These are phyloP conservation scores for Paraphaeosphaeria sporulosa DNA, from an alignment of 2,329 filamentous ascomycete genomes.

Conservation along the genomic window DNA sequence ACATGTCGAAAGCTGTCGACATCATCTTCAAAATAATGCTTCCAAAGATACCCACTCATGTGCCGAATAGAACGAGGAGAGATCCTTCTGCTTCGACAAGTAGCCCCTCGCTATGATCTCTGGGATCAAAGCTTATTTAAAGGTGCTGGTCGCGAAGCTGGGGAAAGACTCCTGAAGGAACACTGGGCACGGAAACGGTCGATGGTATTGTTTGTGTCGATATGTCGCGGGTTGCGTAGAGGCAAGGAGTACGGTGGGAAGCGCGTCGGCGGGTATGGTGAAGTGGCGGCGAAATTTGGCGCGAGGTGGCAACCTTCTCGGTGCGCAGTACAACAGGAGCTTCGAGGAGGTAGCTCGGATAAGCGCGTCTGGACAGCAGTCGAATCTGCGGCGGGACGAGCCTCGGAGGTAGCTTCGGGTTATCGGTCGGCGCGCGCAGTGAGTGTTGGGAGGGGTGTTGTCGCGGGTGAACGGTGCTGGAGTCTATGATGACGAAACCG, in stretches of 20 bases:
- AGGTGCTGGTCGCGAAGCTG: slow-evolving; percentile 66
- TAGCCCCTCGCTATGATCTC: slow-evolving; percentile 91
- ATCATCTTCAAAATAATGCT: slow-evolving; percentile 96
- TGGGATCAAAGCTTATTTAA: slow-evolving; percentile 91
- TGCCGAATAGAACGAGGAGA: slow-evolving; percentile 53
- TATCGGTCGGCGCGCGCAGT: neutral
- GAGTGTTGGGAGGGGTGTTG: slow-evolving; percentile 15
- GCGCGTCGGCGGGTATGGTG: slow-evolving; percentile 7
- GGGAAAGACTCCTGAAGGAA: slow-evolving; percentile 49
- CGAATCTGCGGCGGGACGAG: neutral
- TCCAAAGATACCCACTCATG: slow-evolving; percentile 98
- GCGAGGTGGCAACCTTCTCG: slow-evolving; percentile 19
- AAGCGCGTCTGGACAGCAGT: neutral
- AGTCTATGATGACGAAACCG: slow-evolving; percentile 43
- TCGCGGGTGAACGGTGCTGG: slow-evolving; percentile 27
- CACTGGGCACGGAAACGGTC: slow-evolving; percentile 32
- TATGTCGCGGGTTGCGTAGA: slow-evolving; percentile 8
- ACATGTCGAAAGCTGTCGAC: slow-evolving; percentile 92
- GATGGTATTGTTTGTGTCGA: slow-evolving; percentile 35
- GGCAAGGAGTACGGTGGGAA: neutral
- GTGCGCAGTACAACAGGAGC: slow-evolving; percentile 10
- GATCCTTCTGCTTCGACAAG: slow-evolving; percentile 62
- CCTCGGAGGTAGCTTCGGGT: neutral
- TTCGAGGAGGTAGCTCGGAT: slow-evolving; percentile 4
- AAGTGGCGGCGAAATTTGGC: slow-evolving; percentile 14